Evolutionary conservation across 768 basidiomycete genomes (phyloP).

Genomic region (Podaxis sp.): DNA sequence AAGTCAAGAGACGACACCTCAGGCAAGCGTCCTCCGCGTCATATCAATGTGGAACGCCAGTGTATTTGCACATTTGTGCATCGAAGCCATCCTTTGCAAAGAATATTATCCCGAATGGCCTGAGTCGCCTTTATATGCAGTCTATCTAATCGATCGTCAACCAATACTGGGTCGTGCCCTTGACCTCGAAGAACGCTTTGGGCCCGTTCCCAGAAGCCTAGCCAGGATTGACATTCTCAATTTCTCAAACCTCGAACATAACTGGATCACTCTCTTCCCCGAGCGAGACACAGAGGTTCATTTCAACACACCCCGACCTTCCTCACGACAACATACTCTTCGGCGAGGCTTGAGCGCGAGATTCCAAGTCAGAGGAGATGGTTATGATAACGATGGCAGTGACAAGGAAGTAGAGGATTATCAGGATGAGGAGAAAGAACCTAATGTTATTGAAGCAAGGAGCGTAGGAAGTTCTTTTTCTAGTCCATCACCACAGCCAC

Average conservation of each 20-base stretch:
- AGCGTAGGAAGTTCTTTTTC: not conserved
- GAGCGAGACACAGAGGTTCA: not conserved
- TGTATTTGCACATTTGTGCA: not conserved
- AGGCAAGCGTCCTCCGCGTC: slow-evolving; percentile 16
- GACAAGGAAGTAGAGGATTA: not conserved
- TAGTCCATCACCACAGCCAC: not conserved
- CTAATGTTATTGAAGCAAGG: not conserved
- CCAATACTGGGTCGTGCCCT: slow-evolving; percentile 2
- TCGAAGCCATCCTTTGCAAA: slow-evolving; percentile 14
- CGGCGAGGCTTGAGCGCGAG: not conserved
- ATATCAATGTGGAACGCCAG: slow-evolving; percentile 12
- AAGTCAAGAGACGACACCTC: slow-evolving; percentile 13
- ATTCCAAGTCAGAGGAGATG: not conserved
- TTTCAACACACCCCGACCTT: not conserved
- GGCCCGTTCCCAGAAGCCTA: slow-evolving; percentile 17
- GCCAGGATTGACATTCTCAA: slow-evolving; percentile 20
- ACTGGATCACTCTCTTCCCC: slow-evolving; percentile 1
- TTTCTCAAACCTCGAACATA: slow-evolving; percentile 1
- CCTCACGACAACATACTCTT: not conserved
- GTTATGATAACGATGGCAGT: not conserved
- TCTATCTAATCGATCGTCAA: slow-evolving; percentile 22
- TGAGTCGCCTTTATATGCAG: slow-evolving; percentile 19
- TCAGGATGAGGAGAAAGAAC: not conserved
- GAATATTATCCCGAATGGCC: slow-evolving; percentile 18
- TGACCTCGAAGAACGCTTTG: slow-evolving; percentile 18